phyloP scores from a whole-genome alignment of 2,329 filamentous ascomycete species.

The Botryotinia calthae region DNA sequence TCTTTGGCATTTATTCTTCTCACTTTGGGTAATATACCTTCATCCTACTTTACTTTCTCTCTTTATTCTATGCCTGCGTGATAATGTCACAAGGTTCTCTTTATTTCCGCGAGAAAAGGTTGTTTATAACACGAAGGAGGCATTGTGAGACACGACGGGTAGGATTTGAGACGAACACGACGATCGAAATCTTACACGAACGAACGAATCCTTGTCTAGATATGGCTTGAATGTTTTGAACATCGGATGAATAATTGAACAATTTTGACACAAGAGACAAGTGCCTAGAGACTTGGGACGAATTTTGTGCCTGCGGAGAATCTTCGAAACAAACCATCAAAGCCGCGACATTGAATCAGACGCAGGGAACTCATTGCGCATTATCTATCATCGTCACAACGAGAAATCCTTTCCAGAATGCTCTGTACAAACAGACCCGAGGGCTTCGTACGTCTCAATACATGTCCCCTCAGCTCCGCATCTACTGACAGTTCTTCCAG shows the following conservation, averaged over 20 bases:
- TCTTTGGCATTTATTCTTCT: neutral
- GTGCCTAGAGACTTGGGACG: neutral
- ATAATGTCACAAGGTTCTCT: neutral
- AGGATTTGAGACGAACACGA: conserved; percentile 4
- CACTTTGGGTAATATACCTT: neutral
- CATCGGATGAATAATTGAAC: conserved; percentile 1
- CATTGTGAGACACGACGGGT: conserved; percentile 7
- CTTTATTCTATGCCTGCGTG: neutral
- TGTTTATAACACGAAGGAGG: neutral
- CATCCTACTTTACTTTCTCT: neutral
- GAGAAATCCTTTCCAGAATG: neutral
- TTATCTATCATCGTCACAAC: neutral
- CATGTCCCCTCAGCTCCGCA: neutral
- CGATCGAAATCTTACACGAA: neutral
- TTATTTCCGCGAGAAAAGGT: neutral
- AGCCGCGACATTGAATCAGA: neutral
- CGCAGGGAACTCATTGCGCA: neutral
- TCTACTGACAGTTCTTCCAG: conserved; percentile 24
- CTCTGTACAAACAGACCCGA: conserved; percentile 38
- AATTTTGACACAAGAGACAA: neutral
- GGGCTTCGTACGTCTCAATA: conserved; percentile 37
- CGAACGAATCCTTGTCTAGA: neutral
- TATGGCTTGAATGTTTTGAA: neutral
- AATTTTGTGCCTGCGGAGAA: neutral
- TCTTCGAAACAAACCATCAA: neutral